A percentile compares a stretch with the other conserved stretches of the same genome.
Conservation (phyloP, 495 filamentous ascomycete species). For the Xylaria longipes region DNA sequence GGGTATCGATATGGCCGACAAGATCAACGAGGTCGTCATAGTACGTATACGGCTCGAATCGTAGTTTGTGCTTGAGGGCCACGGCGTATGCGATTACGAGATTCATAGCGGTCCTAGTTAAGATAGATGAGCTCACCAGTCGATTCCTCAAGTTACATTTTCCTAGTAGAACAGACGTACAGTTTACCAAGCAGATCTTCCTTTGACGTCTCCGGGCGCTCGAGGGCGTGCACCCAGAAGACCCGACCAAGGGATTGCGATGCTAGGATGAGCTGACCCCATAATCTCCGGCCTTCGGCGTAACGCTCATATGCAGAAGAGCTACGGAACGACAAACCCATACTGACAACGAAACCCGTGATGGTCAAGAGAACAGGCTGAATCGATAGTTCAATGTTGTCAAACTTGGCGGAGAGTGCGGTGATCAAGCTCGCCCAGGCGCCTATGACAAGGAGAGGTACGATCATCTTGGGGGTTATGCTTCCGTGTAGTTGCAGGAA, state of each 20-base stretch:
- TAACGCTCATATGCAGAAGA: constrained; percentile 88
- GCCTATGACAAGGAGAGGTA: constrained; percentile 72
- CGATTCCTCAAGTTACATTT: background rate
- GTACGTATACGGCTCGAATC: constrained; percentile 82
- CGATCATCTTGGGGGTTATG: constrained; percentile 79
- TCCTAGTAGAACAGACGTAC: constrained; percentile 23
- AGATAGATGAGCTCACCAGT: constrained; percentile 26
- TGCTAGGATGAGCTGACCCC: constrained; percentile 74
- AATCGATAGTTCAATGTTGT: constrained; percentile 65
- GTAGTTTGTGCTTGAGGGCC: constrained; percentile 83
- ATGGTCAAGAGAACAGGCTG: constrained; percentile 78
- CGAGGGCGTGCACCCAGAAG: constrained; percentile 77
- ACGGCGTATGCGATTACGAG: constrained; percentile 79
- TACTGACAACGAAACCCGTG: constrained; percentile 86
- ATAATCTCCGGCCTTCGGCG: constrained; percentile 76
- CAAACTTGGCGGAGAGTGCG: constrained; percentile 60
- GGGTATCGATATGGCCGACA: constrained; percentile 68
- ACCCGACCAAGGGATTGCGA: constrained; percentile 76
- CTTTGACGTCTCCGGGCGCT: constrained; percentile 66
- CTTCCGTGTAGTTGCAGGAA: constrained; percentile 83
- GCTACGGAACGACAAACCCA: constrained; percentile 82
- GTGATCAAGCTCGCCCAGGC: constrained; percentile 75
- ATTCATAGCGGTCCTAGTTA: constrained; percentile 72
- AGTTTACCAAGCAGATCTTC: constrained; percentile 73
- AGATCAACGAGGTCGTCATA: constrained; percentile 70